Base-by-base conservation (phyloP, 2,329 filamentous ascomycete species). In the Botryotinia convoluta region DNA sequence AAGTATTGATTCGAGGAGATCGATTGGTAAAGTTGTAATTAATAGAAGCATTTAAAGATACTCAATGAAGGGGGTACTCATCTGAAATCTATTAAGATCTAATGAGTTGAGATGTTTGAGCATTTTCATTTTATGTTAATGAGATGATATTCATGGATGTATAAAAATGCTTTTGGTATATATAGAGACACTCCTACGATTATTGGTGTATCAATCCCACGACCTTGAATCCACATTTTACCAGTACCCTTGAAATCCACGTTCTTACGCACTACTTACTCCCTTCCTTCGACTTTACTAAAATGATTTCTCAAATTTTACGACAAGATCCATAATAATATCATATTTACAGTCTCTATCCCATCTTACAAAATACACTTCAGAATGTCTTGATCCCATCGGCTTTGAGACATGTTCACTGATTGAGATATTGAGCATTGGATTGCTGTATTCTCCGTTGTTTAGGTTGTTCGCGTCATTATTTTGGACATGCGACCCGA, bases 281-380 rank as follows among this genome's bases (percentile, higher is more conserved):
- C 45, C 45, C 22, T 26, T 1, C 9, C 45, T 48, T 26, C 4
- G 8, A 48, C 12, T 48, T 26, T 48, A 9, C 26, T 0, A 3
- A 14, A n/a, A 14, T 14, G 48, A 51, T 4, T 51, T 51, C 10
- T 51, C 5, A 1, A 6, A 2, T n/a, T n/a, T 51, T 51, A 51
- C 4, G 45, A 26, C 4, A 26, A 26, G 9, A 48, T 26, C 0
- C 4, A 26, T 26, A 10, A 51, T 14, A 0, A 26, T 51, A 4
- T 12, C 0, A n/a, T 14, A 3, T n/a, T 5, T 0, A 26, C 10
- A n/a, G 3, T 48, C 26, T 1, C 26, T 51, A 48, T 51, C 1
- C 26, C 6, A n/a, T 51, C 12, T 51, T n/a, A 26, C 26, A 3
- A n/a, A 51, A 12, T 51, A 5, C 26, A 2, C 48, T 51, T 14